Percentiles rank a stretch among this genome's conserved stretches.
Evolutionary conservation across 345 rosid genomes (phyloP).

Genomic region (Acer campestre): DNA sequence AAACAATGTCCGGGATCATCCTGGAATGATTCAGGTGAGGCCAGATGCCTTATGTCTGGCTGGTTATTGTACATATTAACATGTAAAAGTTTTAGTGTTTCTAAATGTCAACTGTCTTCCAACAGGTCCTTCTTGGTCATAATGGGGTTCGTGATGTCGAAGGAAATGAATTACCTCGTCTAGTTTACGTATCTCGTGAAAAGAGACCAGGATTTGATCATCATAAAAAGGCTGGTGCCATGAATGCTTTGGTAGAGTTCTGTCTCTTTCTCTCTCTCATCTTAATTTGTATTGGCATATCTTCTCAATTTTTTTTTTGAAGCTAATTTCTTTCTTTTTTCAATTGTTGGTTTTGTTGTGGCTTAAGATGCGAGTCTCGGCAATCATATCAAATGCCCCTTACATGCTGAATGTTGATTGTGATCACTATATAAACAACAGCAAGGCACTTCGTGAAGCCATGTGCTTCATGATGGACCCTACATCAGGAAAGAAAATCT

Average conservation of each 20-base stretch:
- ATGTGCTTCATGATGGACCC: constrained; percentile 96
- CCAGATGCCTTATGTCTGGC: neutral
- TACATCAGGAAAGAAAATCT: constrained; percentile 68
- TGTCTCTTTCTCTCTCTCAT: neutral
- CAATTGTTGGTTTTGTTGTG: constrained; percentile 8
- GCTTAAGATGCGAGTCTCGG: constrained; percentile 68
- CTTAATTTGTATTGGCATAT: neutral
- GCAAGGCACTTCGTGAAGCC: constrained; percentile 81
- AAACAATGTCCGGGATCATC: constrained; percentile 87
- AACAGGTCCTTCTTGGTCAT: constrained; percentile 84
- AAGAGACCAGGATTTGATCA: constrained; percentile 95
- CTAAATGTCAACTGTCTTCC: constrained; percentile 8
- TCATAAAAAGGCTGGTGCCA: constrained; percentile 95
- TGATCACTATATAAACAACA: constrained; percentile 85
- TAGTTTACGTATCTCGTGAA: constrained; percentile 90
- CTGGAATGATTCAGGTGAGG: constrained; percentile 92
- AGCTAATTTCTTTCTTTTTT: constrained; percentile 7
- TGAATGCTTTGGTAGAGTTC: constrained; percentile 74
- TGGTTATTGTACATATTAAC: neutral
- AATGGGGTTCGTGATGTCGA: constrained; percentile 71
- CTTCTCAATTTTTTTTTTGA: neutral
- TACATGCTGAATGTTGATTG: constrained; percentile 79
- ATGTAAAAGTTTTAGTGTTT: neutral
- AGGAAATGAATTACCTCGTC: constrained; percentile 74
- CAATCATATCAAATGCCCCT: constrained; percentile 77